Percentiles rank a stretch among this genome's conserved stretches.
Conservation (phyloP, 2,329 filamentous ascomycete species). For the Curvularia hawaiiensis region DNA sequence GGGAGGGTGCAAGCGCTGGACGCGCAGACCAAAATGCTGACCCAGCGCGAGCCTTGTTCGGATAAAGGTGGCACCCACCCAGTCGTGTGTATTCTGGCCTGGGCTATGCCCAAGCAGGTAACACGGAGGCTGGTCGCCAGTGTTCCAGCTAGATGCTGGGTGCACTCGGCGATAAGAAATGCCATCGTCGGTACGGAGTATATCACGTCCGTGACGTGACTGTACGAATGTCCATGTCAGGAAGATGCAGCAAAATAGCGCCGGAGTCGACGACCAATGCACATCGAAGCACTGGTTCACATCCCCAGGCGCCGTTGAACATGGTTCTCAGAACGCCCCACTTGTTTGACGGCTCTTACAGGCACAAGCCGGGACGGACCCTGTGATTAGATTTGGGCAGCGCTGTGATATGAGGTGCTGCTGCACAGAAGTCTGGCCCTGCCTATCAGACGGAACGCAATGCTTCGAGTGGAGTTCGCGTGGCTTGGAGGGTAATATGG, state of each 20-base stretch:
- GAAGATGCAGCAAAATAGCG: slow-evolving; percentile 1
- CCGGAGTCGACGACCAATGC: slow-evolving; percentile 3
- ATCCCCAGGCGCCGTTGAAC: slow-evolving; percentile 1
- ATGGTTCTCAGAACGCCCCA: slow-evolving; percentile 1
- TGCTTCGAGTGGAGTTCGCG: slow-evolving; percentile 22
- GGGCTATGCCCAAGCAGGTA: background rate
- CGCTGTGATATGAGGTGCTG: slow-evolving; percentile 30
- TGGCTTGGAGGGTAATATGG: slow-evolving; percentile 39
- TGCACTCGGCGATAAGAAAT: background rate
- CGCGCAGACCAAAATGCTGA: slow-evolving; percentile 12
- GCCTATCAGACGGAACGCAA: slow-evolving; percentile 28
- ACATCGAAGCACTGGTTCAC: slow-evolving; percentile 1
- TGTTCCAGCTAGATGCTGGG: slow-evolving; percentile 5
- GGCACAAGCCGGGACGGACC: slow-evolving; percentile 22
- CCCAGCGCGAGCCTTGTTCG: slow-evolving; percentile 2
- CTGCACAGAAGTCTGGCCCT: slow-evolving; percentile 25
- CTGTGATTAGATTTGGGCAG: slow-evolving; percentile 30
- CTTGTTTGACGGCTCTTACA: slow-evolving; percentile 34
- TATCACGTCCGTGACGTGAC: background rate
- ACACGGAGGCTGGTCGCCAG: background rate
- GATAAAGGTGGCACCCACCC: background rate
- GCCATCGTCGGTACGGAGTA: slow-evolving; percentile 1
- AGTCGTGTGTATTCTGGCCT: background rate
- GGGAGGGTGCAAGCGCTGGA: slow-evolving; percentile 22
- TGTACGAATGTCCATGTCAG: background rate